Evolutionary conservation across 2,329 filamentous ascomycete genomes (phyloP).

Genomic region (Diaporthe sp.): DNA sequence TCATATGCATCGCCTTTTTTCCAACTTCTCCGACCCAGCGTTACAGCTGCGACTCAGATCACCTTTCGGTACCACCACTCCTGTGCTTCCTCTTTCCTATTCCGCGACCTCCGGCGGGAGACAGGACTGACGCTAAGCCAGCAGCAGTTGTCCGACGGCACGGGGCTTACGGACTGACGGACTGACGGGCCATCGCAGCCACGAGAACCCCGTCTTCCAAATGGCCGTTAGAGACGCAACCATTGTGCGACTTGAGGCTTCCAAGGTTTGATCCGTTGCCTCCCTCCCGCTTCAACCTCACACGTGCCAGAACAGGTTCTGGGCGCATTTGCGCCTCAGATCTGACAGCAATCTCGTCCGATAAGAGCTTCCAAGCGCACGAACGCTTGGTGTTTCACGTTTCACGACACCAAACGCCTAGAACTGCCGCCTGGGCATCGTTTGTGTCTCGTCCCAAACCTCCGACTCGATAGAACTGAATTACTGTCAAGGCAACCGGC

Average conservation of each 20-base stretch:
- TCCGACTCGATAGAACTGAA: background rate
- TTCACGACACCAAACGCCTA: constrained; percentile 26
- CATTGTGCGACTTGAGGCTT: background rate
- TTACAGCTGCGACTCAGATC: constrained; percentile 1
- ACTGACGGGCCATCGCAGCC: constrained; percentile 10
- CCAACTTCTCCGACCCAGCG: constrained; percentile 1
- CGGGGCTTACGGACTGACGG: constrained; percentile 11
- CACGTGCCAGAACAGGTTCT: background rate
- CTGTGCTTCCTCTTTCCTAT: background rate
- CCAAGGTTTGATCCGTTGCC: constrained; percentile 13
- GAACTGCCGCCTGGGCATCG: constrained; percentile 30
- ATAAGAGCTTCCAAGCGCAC: constrained; percentile 8
- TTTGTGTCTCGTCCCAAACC: constrained; percentile 15
- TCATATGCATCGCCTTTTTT: constrained; percentile 13
- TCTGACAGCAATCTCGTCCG: constrained; percentile 4
- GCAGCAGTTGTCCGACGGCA: constrained; percentile 14
- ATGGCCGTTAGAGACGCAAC: background rate
- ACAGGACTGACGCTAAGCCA: background rate
- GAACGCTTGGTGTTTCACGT: constrained; percentile 22
- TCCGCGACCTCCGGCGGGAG: background rate
- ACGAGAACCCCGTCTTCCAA: background rate
- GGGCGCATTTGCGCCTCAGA: background rate
- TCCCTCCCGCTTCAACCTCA: background rate
- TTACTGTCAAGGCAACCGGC: background rate
- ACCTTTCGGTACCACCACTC: background rate